A percentile compares a stretch with the other conserved stretches of the same genome.
These are phyloP conservation scores for Cercospora citrullina DNA, from an alignment of 2,329 filamentous ascomycete species.

Conservation along the genomic window DNA sequence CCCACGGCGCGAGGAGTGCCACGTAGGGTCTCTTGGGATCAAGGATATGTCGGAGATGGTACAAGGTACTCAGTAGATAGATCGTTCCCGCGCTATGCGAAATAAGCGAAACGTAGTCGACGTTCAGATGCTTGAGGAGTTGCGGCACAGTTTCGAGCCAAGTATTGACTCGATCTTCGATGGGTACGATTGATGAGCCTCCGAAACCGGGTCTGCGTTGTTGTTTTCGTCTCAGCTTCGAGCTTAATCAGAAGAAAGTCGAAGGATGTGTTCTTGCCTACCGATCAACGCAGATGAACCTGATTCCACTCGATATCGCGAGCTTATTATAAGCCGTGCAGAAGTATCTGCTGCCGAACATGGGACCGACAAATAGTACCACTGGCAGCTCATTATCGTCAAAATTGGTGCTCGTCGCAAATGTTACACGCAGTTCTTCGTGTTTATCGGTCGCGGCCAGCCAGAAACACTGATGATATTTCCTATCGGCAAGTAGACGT, in stretches of 20 bases:
- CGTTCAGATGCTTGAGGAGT: constrained; percentile 41
- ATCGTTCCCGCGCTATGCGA: constrained; percentile 48
- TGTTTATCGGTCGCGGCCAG: constrained; percentile 32
- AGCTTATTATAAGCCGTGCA: constrained; percentile 36
- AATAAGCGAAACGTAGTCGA: constrained; percentile 43
- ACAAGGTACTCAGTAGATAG: constrained; percentile 47
- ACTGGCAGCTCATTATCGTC: constrained; percentile 28
- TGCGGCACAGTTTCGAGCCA: constrained; percentile 47
- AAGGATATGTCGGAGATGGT: constrained; percentile 39
- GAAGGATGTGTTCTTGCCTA: constrained; percentile 20
- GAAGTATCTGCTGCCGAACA: constrained; percentile 43
- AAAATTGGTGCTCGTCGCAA: constrained; percentile 38
- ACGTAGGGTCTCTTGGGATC: constrained; percentile 35
- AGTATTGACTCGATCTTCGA: constrained; percentile 40
- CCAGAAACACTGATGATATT: constrained; percentile 34
- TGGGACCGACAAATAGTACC: constrained; percentile 43
- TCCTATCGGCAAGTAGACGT: constrained; percentile 19
- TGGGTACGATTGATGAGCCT: constrained; percentile 43
- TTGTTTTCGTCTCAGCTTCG: constrained; percentile 4
- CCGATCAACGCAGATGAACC: constrained; percentile 45
- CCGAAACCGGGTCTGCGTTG: constrained; percentile 47
- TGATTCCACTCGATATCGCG: constrained; percentile 37
- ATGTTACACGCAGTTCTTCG: constrained; percentile 33
- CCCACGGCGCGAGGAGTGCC: constrained; percentile 44
- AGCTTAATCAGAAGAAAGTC: not conserved